Evolutionary conservation across 495 filamentous ascomycete genomes (phyloP), one percentile per base, ranked within the genome.

Genomic region (Podospora comata): DNA sequence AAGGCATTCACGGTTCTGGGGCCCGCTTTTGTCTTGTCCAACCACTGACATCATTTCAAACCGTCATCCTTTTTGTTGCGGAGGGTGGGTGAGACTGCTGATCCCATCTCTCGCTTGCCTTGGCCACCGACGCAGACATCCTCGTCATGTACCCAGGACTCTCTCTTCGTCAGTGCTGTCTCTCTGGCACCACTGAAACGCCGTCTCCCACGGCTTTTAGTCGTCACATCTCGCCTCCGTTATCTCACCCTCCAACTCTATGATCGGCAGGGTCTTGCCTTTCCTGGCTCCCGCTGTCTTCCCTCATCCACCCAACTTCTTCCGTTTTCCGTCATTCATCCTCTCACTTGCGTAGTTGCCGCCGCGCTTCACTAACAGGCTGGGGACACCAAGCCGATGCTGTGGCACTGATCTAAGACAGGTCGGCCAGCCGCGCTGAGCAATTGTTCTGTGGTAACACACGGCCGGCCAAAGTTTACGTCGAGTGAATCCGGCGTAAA

Each of bases 221-320:
- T 59, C 67, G 62, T 65, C 67, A 65, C 56, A 19, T 4, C 39
- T 69, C 57, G 67, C 67, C 67, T 65, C 67, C 62, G 67, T 68
- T 63, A 44, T 48, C 30, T 63, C 18, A 39, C 11, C 55, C 18
- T 11, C 15, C 70, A 32, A 4, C 30, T 32, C 30, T 32, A 58
- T 39, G 78, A 80, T 78, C 78, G 68, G 74, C 75, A 79, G 78
- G 78, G 78, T 79, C 78, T 79, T 77, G 71, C 73, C 73, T 18
- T 48, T 74, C 60, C 39, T 9, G 67, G 59, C n/a, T 7, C 20
- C 62, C 13, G 30, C 9, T 64, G 28, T 60, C n/a, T 28, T 55
- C 54, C 19, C 39, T 30, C 56, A 16, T 30, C 44, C 63, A 32
- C 30, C 30, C 30, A 7, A 23, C 39, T 44, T 30, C 48, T 54